Evolutionary conservation across 129 eudicot species (phyloP).

Genomic region (Gnaphalium uliginosum): DNA sequence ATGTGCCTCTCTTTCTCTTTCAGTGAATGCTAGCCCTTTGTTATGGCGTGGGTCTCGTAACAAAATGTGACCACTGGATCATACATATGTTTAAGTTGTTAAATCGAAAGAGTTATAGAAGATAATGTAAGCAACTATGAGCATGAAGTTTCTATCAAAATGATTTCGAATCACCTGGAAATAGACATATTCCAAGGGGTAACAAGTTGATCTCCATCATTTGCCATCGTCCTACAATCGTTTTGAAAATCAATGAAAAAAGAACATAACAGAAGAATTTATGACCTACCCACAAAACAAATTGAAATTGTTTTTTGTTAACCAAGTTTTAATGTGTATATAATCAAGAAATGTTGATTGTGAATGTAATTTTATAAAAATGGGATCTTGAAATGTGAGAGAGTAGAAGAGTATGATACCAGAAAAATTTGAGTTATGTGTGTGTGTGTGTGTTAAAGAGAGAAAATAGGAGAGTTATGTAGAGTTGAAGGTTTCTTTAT

Average conservation of each 20-base stretch:
- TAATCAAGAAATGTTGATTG: slow-evolving; percentile 18
- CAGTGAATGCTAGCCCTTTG: slow-evolving; percentile 85
- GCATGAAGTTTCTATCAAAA: not conserved
- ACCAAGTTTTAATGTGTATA: not conserved
- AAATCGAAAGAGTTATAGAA: not conserved
- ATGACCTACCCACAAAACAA: slow-evolving; percentile 21
- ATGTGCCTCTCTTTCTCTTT: slow-evolving; percentile 76
- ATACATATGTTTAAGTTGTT: not conserved
- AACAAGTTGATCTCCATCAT: slow-evolving; percentile 71
- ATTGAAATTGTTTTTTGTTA: not conserved
- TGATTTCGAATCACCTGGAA: slow-evolving; percentile 56
- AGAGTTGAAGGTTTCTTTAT: slow-evolving; percentile 33
- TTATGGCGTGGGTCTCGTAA: slow-evolving; percentile 81
- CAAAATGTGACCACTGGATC: slow-evolving; percentile 59
- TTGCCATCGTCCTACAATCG: slow-evolving; percentile 17
- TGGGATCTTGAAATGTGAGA: slow-evolving; percentile 15
- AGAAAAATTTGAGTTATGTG: slow-evolving; percentile 12
- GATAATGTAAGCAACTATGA: not conserved
- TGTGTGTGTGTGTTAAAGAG: slow-evolving; percentile 35
- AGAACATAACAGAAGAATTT: slow-evolving; percentile 8
- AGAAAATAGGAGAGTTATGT: slow-evolving; percentile 36
- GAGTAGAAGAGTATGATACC: slow-evolving; percentile 29
- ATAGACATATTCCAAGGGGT: slow-evolving; percentile 90
- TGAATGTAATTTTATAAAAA: slow-evolving; percentile 16
- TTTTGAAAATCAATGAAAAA: slow-evolving; percentile 7